Evolutionary conservation across 768 basidiomycete genomes (phyloP), one percentile per base, ranked within the genome.

Genomic region (Naganishia vishniacii): DNA sequence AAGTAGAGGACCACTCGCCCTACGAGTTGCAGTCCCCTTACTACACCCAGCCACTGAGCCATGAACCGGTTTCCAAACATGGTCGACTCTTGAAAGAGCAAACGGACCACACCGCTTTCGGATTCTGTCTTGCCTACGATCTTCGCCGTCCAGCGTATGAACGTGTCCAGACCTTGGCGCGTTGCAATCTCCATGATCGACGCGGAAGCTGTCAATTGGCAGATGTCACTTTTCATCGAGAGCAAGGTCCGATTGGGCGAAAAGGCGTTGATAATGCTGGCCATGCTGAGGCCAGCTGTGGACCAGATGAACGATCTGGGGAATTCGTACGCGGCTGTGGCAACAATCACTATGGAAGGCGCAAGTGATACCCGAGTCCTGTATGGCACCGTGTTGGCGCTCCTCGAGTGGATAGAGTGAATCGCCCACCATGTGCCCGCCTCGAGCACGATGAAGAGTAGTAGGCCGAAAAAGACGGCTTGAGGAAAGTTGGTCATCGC

Each of bases 401-500:
- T 7, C 11, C 28, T 29, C 26, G 7, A 16, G 25, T 29, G 4
- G 4, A 28, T 28, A 16, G 25, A 29, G n/a, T 31, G 32, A n/a
- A 51, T 34, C 31, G 49, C 31, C 49, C 49, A 51, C 49, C 28
- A 32, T 34, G 49, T 51, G 9, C 49, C 49, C 16, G 25, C 6
- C 31, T 51, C 61, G 47, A 62, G 11, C 11, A 49, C 46, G 13
- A 62, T 12, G 29, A 25, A 49, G 23, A 91, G 81, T 9, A 83
- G 70, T 28, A 87, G 73, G 0, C 88, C 84, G 18, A 94, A 81
- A 23, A 81, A 73, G 23, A 86, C 84, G 0, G 93, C 89, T 20
- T 97, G 85, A 8, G 89, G 91, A 78, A 94, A 94, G 76, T 97
- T 95, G 74, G 95, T 84, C 65, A 95, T 86, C 16, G 90, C 87